These are phyloP conservation scores for Boletus pseudo-olivaceus DNA, from an alignment of 768 basidiomycete species.

Conservation along the genomic window DNA sequence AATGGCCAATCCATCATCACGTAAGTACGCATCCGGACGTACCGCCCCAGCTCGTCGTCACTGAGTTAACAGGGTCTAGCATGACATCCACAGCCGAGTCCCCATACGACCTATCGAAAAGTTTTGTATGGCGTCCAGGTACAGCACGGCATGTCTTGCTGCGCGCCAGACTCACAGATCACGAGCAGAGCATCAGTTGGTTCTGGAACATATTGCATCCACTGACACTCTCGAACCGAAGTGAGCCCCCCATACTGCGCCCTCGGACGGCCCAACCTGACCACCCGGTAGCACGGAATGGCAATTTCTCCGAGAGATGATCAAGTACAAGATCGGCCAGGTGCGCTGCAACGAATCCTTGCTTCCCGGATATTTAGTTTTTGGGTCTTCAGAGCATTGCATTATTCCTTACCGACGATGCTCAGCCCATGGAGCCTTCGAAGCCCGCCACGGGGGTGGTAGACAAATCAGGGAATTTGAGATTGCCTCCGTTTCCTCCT, in stretches of 20 bases:
- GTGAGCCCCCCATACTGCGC: constrained; percentile 1
- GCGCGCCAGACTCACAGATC: constrained; percentile 5
- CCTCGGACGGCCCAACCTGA: constrained; percentile 9
- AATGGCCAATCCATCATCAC: background rate
- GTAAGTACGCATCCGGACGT: background rate
- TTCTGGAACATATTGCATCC: constrained; percentile 60
- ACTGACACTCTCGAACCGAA: constrained; percentile 63
- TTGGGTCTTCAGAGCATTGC: constrained; percentile 43
- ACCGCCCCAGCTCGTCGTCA: background rate
- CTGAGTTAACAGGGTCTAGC: background rate
- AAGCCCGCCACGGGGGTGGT: constrained; percentile 32
- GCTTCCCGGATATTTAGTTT: background rate
- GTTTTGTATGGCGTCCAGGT: constrained; percentile 56
- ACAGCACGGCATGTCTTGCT: constrained; percentile 7
- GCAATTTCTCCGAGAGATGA: constrained; percentile 61
- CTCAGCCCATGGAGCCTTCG: constrained; percentile 40
- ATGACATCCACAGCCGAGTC: constrained; percentile 21
- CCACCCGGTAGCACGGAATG: constrained; percentile 56
- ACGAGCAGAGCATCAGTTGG: constrained; percentile 50
- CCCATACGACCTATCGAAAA: constrained; percentile 12
- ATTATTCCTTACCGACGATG: constrained; percentile 41
- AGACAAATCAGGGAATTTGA: constrained; percentile 53
- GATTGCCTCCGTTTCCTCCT: constrained; percentile 69
- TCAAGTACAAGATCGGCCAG: constrained; percentile 69
- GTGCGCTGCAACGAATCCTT: constrained; percentile 34